Evolutionary conservation across 257 asterid species (phyloP).

Genomic region (Nicotiana otophora): DNA sequence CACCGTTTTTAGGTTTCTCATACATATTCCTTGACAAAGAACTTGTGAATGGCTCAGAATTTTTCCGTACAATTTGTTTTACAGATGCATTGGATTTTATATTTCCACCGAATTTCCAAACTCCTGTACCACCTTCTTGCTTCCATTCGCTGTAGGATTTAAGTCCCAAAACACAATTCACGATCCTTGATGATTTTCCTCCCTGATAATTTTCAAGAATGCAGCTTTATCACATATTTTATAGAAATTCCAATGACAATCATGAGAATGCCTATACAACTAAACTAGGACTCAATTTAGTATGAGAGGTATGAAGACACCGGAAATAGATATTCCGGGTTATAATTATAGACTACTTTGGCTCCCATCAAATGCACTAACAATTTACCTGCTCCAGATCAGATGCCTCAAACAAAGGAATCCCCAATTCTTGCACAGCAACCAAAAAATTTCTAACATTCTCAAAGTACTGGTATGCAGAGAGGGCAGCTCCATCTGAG

Average conservation of each 20-base stretch:
- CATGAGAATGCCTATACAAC: neutral
- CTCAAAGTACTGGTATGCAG: slow-evolving; percentile 92
- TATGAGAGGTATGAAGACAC: neutral
- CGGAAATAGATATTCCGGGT: neutral
- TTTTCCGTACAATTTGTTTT: slow-evolving; percentile 77
- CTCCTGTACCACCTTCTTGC: slow-evolving; percentile 66
- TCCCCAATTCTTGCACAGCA: slow-evolving; percentile 81
- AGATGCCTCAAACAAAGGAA: slow-evolving; percentile 93
- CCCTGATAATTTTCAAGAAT: slow-evolving; percentile 45
- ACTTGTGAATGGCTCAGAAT: slow-evolving; percentile 77
- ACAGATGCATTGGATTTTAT: slow-evolving; percentile 49
- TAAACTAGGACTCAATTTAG: neutral
- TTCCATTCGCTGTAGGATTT: slow-evolving; percentile 86
- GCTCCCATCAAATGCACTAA: neutral
- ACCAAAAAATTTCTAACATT: slow-evolving; percentile 91
- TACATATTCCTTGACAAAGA: slow-evolving; percentile 53
- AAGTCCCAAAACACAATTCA: slow-evolving; percentile 83
- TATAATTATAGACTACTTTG: neutral
- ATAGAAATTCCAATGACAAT: neutral
- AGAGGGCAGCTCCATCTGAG: slow-evolving; percentile 92
- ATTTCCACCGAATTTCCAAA: slow-evolving; percentile 90
- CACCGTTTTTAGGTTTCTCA: slow-evolving; percentile 43
- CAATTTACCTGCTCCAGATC: slow-evolving; percentile 82
- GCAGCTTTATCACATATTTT: neutral
- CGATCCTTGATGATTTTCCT: slow-evolving; percentile 89